Evolutionary conservation across 352 stramenopile genomes (phyloP).

Genomic region (Phytophthora kernoviae): DNA sequence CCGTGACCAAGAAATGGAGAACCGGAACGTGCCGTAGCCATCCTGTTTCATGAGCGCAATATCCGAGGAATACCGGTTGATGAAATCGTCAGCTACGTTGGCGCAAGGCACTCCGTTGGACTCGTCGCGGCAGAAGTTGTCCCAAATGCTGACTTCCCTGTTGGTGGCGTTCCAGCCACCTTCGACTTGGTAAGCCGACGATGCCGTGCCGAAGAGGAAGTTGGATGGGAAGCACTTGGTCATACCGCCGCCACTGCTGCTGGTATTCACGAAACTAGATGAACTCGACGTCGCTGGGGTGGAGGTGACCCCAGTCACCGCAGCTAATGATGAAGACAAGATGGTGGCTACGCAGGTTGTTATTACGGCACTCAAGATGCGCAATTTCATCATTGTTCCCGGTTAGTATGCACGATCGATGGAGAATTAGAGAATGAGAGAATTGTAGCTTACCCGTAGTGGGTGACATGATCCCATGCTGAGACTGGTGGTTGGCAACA

Average conservation of each 20-base stretch:
- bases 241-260: conserved; percentile 4
- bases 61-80: conserved; percentile 90
- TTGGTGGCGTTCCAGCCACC: conserved; percentile 86
- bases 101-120: conserved; percentile 72
- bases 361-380: conserved; percentile 2
- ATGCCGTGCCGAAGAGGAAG: conserved; percentile 91
- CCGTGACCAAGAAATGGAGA: conserved; percentile 88
- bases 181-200: conserved; percentile 94
- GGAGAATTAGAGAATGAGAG: conserved; percentile 13
- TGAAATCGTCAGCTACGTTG: conserved; percentile 93
- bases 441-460: no score
- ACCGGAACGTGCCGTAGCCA: conserved; percentile 91
- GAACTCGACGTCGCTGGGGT: conserved; percentile 2
- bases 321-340: neutral
- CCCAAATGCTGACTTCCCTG: conserved; percentile 90
- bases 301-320: conserved; percentile 14
- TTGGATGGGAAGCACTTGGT: conserved; percentile 55
- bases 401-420: conserved; percentile 1
- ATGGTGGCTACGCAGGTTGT: neutral
- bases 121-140: conserved; percentile 87
- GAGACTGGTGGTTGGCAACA: neutral
- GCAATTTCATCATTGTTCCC: conserved; percentile 8
- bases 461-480: no score
- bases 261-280: neutral
- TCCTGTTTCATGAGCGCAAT: conserved; percentile 91